phyloP scores from a whole-genome alignment of 495 filamentous ascomycete genomes.

The Beverwykella pulmonaria region DNA sequence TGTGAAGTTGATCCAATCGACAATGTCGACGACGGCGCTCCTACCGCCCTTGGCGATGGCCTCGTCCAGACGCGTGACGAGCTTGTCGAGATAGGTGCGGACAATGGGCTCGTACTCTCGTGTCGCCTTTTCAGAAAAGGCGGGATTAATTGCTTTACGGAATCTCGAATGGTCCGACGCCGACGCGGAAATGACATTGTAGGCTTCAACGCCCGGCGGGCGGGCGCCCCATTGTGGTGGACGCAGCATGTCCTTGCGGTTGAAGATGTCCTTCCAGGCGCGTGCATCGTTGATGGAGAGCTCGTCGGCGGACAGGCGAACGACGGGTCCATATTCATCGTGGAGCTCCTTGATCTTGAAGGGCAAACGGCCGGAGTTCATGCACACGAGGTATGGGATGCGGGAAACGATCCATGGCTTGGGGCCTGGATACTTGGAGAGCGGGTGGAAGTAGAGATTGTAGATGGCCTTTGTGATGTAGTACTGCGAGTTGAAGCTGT shows the following conservation, averaged over 20 bases:
- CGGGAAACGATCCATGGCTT: conserved; percentile 48
- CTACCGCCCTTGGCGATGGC: conserved; percentile 1
- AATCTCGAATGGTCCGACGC: conserved; percentile 7
- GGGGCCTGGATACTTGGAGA: conserved; percentile 57
- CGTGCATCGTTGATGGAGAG: conserved; percentile 21
- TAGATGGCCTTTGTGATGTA: conserved; percentile 41
- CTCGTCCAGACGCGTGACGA: conserved; percentile 7
- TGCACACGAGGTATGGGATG: conserved; percentile 40
- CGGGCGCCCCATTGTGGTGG: conserved; percentile 19
- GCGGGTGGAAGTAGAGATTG: conserved; percentile 55
- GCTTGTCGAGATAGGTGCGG: conserved; percentile 9
- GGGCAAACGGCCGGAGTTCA: conserved; percentile 11
- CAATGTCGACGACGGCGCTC: conserved; percentile 11
- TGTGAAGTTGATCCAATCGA: conserved; percentile 23
- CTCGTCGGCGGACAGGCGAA: conserved; percentile 22
- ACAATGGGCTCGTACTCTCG: conserved; percentile 16
- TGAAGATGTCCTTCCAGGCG: conserved; percentile 30
- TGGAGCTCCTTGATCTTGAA: conserved; percentile 23
- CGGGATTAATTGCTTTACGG: conserved; percentile 22
- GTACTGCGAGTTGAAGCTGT: conserved; percentile 11
- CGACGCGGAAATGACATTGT: conserved; percentile 20
- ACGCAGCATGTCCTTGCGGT: conserved; percentile 13
- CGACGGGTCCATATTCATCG: conserved; percentile 26
- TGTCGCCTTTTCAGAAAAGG: conserved; percentile 5
- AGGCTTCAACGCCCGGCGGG: conserved; percentile 16